phyloP scores from a whole-genome alignment of 2,329 filamentous ascomycete genomes.

The Thermochaetoides dissita region DNA sequence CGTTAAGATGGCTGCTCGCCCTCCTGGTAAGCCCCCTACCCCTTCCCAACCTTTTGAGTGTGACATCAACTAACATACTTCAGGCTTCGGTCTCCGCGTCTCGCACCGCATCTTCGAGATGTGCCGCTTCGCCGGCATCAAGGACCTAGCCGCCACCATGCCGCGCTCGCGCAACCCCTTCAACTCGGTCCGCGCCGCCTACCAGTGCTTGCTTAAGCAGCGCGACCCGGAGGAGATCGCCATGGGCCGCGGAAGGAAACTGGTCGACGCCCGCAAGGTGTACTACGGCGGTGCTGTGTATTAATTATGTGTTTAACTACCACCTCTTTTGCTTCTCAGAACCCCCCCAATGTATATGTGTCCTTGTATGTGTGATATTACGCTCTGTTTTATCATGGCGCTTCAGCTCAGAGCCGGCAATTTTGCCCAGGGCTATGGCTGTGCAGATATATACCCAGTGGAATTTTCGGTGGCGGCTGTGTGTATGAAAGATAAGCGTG shows the following conservation, averaged over 20 bases:
- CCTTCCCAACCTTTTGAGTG: background rate
- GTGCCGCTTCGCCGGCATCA: constrained; percentile 72
- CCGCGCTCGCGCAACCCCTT: constrained; percentile 84
- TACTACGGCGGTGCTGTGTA: constrained; percentile 77
- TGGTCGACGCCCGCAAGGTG: constrained; percentile 91
- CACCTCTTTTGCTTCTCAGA: too few relatives aligned
- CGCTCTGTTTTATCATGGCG: too few relatives aligned
- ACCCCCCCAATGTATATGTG: too few relatives aligned
- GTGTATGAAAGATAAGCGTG: too few relatives aligned
- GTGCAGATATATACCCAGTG: too few relatives aligned
- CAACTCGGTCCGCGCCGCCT: constrained; percentile 92
- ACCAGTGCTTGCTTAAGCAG: constrained; percentile 70
- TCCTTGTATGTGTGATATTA: too few relatives aligned
- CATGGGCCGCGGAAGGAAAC: constrained; percentile 76
- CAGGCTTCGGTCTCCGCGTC: constrained; percentile 87
- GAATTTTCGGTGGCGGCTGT: too few relatives aligned
- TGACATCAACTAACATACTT: background rate
- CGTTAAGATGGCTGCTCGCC: constrained; percentile 66
- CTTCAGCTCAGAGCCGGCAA: too few relatives aligned
- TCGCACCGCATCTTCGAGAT: constrained; percentile 91
- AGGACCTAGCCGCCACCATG: constrained; percentile 72
- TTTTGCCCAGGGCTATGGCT: too few relatives aligned
- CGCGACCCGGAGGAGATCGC: constrained; percentile 81
- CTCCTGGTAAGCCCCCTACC: constrained; percentile 53
- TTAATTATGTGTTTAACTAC: constrained; percentile 20